These are phyloP conservation scores for Diaporthe vexans DNA, from an alignment of 2,329 filamentous ascomycete species.

Conservation along the genomic window DNA sequence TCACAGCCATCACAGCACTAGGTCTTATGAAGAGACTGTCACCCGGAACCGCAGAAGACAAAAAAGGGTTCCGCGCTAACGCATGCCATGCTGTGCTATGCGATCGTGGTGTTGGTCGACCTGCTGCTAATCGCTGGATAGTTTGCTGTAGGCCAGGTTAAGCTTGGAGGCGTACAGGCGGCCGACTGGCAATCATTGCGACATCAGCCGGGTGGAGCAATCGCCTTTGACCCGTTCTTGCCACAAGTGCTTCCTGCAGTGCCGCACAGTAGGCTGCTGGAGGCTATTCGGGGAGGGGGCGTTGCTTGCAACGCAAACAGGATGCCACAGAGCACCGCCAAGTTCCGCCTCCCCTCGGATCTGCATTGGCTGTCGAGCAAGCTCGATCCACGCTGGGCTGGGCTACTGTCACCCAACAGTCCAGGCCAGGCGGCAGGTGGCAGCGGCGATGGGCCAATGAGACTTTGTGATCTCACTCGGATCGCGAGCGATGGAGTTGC, in stretches of 20 bases:
- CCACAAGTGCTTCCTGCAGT: background rate
- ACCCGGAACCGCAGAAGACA: background rate
- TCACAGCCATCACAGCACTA: slow-evolving; percentile 23
- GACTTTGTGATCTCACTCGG: slow-evolving; percentile 21
- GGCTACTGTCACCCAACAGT: slow-evolving; percentile 13
- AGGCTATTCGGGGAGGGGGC: background rate
- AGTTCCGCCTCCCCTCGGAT: slow-evolving; percentile 8
- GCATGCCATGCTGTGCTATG: slow-evolving; percentile 27
- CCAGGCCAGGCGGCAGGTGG: slow-evolving; percentile 20
- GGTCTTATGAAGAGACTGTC: slow-evolving; percentile 1
- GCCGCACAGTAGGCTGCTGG: background rate
- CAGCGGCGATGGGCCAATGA: slow-evolving; percentile 24
- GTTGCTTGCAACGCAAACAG: background rate
- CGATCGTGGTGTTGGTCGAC: slow-evolving; percentile 6
- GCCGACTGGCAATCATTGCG: slow-evolving; percentile 18
- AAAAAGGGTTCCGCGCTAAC: slow-evolving; percentile 22
- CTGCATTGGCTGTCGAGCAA: slow-evolving; percentile 23
- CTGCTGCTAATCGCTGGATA: slow-evolving; percentile 3
- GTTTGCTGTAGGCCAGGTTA: background rate
- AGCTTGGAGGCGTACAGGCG: background rate
- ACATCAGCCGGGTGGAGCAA: slow-evolving; percentile 19
- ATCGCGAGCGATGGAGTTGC: slow-evolving; percentile 29
- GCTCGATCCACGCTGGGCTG: slow-evolving; percentile 17
- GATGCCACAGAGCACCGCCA: slow-evolving; percentile 16
- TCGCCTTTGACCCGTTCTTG: slow-evolving; percentile 28